Conservation (phyloP, 1,139 yeast species). For the Geotrichum phurueaensis region DNA sequence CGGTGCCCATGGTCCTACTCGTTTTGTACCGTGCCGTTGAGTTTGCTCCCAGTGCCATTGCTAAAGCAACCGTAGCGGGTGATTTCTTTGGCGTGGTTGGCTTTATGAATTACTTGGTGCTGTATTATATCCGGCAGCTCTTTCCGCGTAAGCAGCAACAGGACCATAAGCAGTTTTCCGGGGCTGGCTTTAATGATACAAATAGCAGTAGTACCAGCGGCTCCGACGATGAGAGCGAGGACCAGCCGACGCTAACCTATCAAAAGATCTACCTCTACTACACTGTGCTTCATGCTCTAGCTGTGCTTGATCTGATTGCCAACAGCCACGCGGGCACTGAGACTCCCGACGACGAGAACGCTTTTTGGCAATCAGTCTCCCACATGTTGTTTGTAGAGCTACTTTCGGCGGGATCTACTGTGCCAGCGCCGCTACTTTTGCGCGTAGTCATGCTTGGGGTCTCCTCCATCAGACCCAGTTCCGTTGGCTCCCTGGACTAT, state of each 20-base stretch:
- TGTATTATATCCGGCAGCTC: neutral
- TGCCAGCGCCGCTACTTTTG: neutral
- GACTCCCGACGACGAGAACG: neutral
- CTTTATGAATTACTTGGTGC: neutral
- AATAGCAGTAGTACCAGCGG: neutral
- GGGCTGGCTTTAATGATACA: neutral
- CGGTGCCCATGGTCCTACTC: conserved; percentile 52
- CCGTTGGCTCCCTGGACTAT: neutral
- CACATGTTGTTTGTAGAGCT: neutral
- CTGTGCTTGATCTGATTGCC: neutral
- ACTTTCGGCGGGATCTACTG: neutral
- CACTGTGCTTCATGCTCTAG: neutral
- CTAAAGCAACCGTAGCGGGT: neutral
- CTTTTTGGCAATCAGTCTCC: neutral
- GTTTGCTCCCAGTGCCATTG: conserved; percentile 41
- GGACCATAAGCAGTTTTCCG: neutral
- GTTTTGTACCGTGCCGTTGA: conserved; percentile 48
- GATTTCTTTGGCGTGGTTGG: neutral
- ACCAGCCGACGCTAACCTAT: neutral
- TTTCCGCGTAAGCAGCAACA: neutral
- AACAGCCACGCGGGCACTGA: neutral
- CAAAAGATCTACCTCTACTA: neutral
- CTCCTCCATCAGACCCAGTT: neutral
- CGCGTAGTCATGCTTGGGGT: neutral
- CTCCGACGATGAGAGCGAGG: neutral